Percentiles rank a stretch among this genome's conserved stretches.
phyloP scores from a whole-genome alignment of 2,329 filamentous ascomycete genomes.

The Colletotrichum gigasporum region DNA sequence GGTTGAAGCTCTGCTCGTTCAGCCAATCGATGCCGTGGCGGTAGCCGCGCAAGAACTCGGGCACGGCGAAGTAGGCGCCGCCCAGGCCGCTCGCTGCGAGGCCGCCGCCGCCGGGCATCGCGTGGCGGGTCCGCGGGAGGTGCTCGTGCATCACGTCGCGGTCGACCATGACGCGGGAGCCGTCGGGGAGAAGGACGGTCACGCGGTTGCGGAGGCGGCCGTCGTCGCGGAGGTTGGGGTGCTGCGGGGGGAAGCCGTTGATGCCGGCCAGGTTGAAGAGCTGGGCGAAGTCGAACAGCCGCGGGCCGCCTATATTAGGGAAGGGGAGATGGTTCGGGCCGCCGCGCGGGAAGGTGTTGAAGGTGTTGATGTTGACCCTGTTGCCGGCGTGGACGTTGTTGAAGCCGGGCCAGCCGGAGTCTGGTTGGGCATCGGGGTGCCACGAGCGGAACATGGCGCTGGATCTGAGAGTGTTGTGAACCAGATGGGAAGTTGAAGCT shows the following conservation, averaged over 20 bases:
- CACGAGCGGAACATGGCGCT: conserved; percentile 16
- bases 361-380: conserved; percentile 23
- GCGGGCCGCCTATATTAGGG: neutral
- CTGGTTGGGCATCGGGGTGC: neutral
- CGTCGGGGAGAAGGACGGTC: conserved; percentile 23
- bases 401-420: conserved; percentile 1
- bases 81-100: too few species aligned
- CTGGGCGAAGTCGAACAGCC: conserved; percentile 8
- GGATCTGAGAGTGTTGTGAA: neutral
- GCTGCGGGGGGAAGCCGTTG: neutral
- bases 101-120: too few species aligned
- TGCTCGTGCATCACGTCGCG: conserved; percentile 20
- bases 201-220: conserved; percentile 19
- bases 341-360: neutral
- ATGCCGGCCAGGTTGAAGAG: conserved; percentile 10
- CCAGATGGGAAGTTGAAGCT: neutral
- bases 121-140: conserved; percentile 27
- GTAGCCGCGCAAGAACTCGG: conserved; percentile 26
- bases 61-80: conserved; percentile 13
- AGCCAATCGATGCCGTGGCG: neutral
- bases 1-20: neutral
- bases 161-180: conserved; percentile 9
- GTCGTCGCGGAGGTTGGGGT: neutral
- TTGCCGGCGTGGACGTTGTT: neutral
- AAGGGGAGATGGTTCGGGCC: neutral